A percentile compares a stretch with the other conserved stretches of the same genome.
These are phyloP conservation scores for Pseudovirgaria hyperparasitica DNA, from an alignment of 2,329 filamentous ascomycete genomes.

Conservation along the genomic window DNA sequence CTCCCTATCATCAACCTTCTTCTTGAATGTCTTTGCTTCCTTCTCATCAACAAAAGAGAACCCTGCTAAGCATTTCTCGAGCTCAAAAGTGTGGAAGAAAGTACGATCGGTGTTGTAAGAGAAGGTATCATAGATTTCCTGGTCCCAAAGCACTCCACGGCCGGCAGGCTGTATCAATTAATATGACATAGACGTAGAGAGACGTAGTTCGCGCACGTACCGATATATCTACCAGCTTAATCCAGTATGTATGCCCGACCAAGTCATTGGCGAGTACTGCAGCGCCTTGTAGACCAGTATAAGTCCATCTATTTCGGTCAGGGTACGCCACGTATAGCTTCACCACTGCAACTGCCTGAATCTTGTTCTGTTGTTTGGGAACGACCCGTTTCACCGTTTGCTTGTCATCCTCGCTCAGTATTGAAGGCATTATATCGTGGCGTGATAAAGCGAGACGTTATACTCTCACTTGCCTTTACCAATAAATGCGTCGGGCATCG, in stretches of 20 bases:
- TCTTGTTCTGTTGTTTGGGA: slow-evolving; percentile 92
- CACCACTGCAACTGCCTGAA: slow-evolving; percentile 87
- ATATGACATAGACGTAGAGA: slow-evolving; percentile 7
- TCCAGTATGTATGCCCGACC: slow-evolving; percentile 90
- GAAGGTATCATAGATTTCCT: slow-evolving; percentile 95
- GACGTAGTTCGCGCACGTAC: slow-evolving; percentile 39
- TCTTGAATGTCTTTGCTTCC: slow-evolving; percentile 91
- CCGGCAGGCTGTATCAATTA: slow-evolving; percentile 46
- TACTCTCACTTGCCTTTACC: neutral
- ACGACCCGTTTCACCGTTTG: slow-evolving; percentile 90
- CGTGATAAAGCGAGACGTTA: neutral
- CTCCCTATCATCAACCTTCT: slow-evolving; percentile 93
- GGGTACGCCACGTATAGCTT: slow-evolving; percentile 90
- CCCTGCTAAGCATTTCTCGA: slow-evolving; percentile 81
- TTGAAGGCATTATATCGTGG: slow-evolving; percentile 37
- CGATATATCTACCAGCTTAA: slow-evolving; percentile 95
- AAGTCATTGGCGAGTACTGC: slow-evolving; percentile 85
- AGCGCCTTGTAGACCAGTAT: slow-evolving; percentile 86
- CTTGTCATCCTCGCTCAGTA: slow-evolving; percentile 87
- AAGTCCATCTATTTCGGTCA: slow-evolving; percentile 75
- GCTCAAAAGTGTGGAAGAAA: slow-evolving; percentile 96
- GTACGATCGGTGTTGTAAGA: slow-evolving; percentile 92
- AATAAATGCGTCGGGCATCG: neutral
- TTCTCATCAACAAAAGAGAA: slow-evolving; percentile 94
- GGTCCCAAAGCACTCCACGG: slow-evolving; percentile 87